Percentiles rank a stretch among this genome's conserved stretches.
Evolutionary conservation across 2,329 filamentous ascomycete genomes (phyloP).

Genomic region (Lasiodiplodia sp.): DNA sequence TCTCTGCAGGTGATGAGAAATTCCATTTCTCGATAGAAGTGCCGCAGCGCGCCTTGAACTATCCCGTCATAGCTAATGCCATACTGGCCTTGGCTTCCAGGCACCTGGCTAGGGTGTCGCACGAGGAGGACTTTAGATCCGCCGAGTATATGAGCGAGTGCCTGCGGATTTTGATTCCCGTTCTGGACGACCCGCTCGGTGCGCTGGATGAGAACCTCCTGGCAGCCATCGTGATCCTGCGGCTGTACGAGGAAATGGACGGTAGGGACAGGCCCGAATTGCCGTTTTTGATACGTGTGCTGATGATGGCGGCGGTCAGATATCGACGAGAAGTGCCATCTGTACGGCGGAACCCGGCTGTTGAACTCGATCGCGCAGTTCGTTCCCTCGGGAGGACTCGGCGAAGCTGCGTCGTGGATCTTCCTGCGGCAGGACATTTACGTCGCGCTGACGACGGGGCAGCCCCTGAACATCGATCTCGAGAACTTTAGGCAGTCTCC

Average conservation of each 20-base stretch:
- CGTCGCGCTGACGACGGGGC: conserved; percentile 46
- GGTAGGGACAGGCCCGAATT: conserved; percentile 24
- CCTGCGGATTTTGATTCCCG: conserved; percentile 55
- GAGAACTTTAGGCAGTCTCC: conserved; percentile 41
- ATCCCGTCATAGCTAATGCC: conserved; percentile 57
- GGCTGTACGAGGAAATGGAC: conserved; percentile 58
- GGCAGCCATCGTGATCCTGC: conserved; percentile 57
- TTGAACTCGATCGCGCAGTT: conserved; percentile 49
- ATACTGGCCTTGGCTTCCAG: conserved; percentile 56
- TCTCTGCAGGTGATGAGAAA: conserved; percentile 12
- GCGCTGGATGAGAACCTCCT: conserved; percentile 57
- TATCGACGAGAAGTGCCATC: conserved; percentile 49
- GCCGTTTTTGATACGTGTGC: neutral
- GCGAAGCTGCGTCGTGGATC: conserved; percentile 51
- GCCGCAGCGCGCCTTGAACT: conserved; percentile 54
- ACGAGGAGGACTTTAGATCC: conserved; percentile 51
- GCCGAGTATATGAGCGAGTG: conserved; percentile 56
- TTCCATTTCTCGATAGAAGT: conserved; percentile 55
- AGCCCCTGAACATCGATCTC: conserved; percentile 41
- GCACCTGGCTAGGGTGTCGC: conserved; percentile 51
- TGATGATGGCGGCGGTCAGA: conserved; percentile 27
- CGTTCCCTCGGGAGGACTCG: conserved; percentile 47
- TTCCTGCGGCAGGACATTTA: conserved; percentile 52
- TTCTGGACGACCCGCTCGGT: conserved; percentile 51
- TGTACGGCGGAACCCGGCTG: conserved; percentile 49